Conservation (phyloP, 192 early-diverging fungal genomes). For the Geosiphon pyriformis region DNA sequence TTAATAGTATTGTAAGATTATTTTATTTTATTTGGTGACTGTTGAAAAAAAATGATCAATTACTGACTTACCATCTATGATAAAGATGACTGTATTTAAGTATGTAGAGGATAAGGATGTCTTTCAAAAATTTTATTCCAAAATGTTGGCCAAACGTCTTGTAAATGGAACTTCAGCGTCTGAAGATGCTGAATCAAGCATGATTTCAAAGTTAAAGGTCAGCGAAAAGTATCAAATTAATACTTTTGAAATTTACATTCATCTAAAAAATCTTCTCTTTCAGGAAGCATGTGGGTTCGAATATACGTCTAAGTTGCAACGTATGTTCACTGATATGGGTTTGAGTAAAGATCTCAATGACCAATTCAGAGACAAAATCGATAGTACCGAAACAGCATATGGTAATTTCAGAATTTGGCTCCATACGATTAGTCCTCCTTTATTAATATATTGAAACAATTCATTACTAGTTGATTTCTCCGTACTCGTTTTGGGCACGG, state of each 20-base stretch:
- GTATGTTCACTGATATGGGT: conserved; percentile 94
- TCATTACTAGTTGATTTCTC: conserved; percentile 60
- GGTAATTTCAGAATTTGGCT: too few relatives aligned
- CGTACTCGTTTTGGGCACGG: conserved; percentile 82
- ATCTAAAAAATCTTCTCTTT: not conserved
- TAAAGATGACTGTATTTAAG: conserved; percentile 88
- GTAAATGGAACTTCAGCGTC: conserved; percentile 85
- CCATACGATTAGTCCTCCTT: too few relatives aligned
- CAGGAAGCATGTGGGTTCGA: conserved; percentile 87
- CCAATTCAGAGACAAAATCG: conserved; percentile 63
- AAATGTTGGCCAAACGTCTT: conserved; percentile 88
- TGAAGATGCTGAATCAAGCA: conserved; percentile 87
- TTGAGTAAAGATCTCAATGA: conserved; percentile 87
- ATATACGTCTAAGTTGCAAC: conserved; percentile 89
- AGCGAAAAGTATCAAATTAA: conserved; percentile 8
- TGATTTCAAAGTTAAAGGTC: conserved; percentile 87
- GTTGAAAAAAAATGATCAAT: not conserved
- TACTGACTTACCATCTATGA: not conserved
- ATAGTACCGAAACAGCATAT: too few relatives aligned
- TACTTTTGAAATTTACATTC: not conserved
- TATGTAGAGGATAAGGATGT: conserved; percentile 97
- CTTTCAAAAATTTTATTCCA: conserved; percentile 96
- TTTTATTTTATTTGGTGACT: not conserved
- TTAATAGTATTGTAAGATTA: conserved; percentile 66
- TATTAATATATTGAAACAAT: not conserved